A percentile compares a stretch with the other conserved stretches of the same genome.
phyloP scores from a whole-genome alignment of 331 rosid genomes.

The Telfairia occidentalis region DNA sequence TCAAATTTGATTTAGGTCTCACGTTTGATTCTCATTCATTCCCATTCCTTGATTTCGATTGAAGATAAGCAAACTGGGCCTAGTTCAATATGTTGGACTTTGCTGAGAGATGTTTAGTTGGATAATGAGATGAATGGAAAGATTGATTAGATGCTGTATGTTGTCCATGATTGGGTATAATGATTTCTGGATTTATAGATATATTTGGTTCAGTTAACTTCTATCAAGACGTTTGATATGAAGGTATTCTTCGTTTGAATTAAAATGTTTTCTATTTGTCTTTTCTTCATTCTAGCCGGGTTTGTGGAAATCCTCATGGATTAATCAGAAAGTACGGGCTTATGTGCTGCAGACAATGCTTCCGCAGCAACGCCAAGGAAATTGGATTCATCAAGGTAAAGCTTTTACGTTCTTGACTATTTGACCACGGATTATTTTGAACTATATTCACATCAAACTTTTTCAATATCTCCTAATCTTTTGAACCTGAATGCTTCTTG shows the following conservation, averaged over 20 bases:
- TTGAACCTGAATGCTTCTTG: background rate
- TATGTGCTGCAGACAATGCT: slow-evolving; percentile 15
- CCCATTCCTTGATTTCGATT: no score
- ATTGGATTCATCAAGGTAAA: slow-evolving; percentile 12
- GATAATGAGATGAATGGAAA: background rate
- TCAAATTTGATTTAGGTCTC: no score
- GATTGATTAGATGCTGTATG: background rate
- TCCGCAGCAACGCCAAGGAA: slow-evolving; percentile 14
- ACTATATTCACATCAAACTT: background rate
- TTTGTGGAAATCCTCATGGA: slow-evolving; percentile 7
- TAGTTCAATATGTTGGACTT: background rate
- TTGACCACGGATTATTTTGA: background rate
- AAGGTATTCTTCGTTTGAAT: background rate
- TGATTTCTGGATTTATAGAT: background rate
- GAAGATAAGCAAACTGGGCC: no score
- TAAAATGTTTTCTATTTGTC: background rate
- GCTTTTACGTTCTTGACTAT: background rate
- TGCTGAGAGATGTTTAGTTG: background rate
- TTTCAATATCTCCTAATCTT: background rate
- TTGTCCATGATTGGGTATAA: no score
- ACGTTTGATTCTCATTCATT: no score
- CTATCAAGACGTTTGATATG: background rate
- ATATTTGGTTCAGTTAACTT: background rate
- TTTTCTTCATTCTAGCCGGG: background rate
- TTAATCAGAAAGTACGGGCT: slow-evolving; percentile 11